Evolutionary conservation across 805 yeast genomes (phyloP), one percentile per base, ranked within the genome.

Genomic region (Kazachstania psychrophila): DNA sequence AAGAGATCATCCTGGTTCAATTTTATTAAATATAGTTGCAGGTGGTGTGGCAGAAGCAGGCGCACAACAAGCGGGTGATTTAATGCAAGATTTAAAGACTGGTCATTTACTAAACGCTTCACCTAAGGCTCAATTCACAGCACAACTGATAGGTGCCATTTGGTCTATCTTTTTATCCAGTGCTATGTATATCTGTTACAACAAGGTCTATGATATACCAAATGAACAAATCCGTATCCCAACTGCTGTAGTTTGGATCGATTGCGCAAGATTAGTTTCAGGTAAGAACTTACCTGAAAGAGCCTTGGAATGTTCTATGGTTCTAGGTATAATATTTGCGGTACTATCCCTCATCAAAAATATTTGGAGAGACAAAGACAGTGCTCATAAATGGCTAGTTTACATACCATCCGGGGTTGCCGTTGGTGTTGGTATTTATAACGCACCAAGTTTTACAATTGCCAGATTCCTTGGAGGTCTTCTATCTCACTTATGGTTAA

Each of bases 21-120:
- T 92, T 5, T 62, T 89, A 28, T 76, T 86, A 31, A 92, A 89
- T 54, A 65, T 89, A 33, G 81, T 89, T 1, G 95, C 96, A 4
- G 98, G 98, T 13, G 98, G 96, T 11, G 78, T 89, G 28, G 94
- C 97, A 1, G 98, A 89, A 62, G 96, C 97, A 0, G 97, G 97
- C 7, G 96, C 98, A 2, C 97, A 92, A 62, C 98, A 89, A 61
- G 96, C 97, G 2, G 97, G 98, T 22, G 98, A 89, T 61, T 67
- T 89, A 53, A 84, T 92, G 95, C 98, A 89, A 64, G 97, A 92
- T 61, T 67, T 89, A 48, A 92, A 92, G 57, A 88, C 98, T 0
- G 97, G 97, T 0, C 89, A 84, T 59, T 60, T 89, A 36, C 52
- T 89, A 2, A 95, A 94, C 12, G 96, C 97, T 0, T 82, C 95